Evolutionary conservation across 1,139 yeast genomes (phyloP).

Genomic region (Saccharomyces hybrid): DNA sequence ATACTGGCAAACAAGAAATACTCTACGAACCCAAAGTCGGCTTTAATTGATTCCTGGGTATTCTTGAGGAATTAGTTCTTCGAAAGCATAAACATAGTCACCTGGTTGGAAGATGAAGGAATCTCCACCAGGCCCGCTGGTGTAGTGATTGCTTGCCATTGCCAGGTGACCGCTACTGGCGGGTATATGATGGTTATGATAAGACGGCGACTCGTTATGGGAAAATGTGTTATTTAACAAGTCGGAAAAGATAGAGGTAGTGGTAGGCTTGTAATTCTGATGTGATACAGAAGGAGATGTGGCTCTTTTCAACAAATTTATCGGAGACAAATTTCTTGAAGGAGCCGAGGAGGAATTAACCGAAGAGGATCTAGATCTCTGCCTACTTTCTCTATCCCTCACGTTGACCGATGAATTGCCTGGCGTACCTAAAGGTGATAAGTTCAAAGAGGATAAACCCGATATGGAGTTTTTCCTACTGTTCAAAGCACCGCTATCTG

Average conservation of each 20-base stretch:
- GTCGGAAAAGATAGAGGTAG: slow-evolving; percentile 23
- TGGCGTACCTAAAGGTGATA: background rate
- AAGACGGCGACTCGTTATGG: background rate
- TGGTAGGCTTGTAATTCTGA: slow-evolving; percentile 2
- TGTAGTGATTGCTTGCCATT: slow-evolving; percentile 4
- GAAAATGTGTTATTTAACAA: slow-evolving; percentile 21
- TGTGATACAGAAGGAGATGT: slow-evolving; percentile 29
- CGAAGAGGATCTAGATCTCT: background rate
- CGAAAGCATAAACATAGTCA: slow-evolving; percentile 86
- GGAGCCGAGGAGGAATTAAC: slow-evolving; percentile 5
- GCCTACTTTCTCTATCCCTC: background rate
- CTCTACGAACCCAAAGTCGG: slow-evolving; percentile 72
- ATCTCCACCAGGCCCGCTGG: slow-evolving; percentile 11
- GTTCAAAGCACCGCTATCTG: background rate
- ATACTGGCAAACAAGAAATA: slow-evolving; percentile 64
- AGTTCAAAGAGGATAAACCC: background rate
- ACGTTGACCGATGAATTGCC: background rate
- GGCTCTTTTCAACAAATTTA: slow-evolving; percentile 38
- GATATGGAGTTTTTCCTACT: background rate
- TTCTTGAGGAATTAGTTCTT: slow-evolving; percentile 75
- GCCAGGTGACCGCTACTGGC: slow-evolving; percentile 5
- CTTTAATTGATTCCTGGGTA: slow-evolving; percentile 78
- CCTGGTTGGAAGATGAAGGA: slow-evolving; percentile 59
- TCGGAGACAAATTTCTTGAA: slow-evolving; percentile 31
- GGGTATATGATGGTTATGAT: background rate